Evolutionary conservation across 2,329 filamentous ascomycete genomes (phyloP), one percentile per base, ranked within the genome.

Genomic region (Colletotrichum sansevieriae): DNA sequence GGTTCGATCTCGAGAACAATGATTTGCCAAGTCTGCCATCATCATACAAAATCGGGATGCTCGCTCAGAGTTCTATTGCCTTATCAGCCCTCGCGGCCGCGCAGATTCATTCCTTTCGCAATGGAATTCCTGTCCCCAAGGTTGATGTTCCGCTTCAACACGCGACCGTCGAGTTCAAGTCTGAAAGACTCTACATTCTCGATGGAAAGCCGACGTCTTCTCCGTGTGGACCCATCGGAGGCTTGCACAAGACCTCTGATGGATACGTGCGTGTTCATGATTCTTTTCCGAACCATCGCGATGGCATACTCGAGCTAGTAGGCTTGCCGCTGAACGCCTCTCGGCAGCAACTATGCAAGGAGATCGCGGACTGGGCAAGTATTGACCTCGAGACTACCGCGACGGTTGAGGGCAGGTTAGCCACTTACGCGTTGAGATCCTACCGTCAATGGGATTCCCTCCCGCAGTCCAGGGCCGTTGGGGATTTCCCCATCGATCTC

Each of bases 201-300:
- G 74, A 82, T 25, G 80, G 78, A 3, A 74, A 77, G n/a, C 73
- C 77, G 1, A 35, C 76, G 0, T 72, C 75, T 0, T 75, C 78
- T 0, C 59, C 76, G 0, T 83, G 80, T 76, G 82, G 81, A 0
- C 75, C 79, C 0, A 80, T 89, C 3, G 84, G 86, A 2, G 87
- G 86, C 0, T 72, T 88, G 0, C 82, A 89, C 72, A 78, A 78
- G 60, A 83, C 85, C 0, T 74, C 75, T 0, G 85, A 88, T 66
- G 86, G 86, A 1, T 78, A 85, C 57, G 81, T 89, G 2, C 81
- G 86, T 2, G 82, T 89, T 52, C 87, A 90, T 69, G 87, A 88
- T 62, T 74, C 74, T 0, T 88, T 89, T 63, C 79, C 82, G 0
- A 82, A 88, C 58, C 87, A 89, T 66, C 79, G 80, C 0, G 33